Evolutionary conservation across 1,284 basidiomycete species (phyloP).

Genomic region (Melampsora allii-populina): DNA sequence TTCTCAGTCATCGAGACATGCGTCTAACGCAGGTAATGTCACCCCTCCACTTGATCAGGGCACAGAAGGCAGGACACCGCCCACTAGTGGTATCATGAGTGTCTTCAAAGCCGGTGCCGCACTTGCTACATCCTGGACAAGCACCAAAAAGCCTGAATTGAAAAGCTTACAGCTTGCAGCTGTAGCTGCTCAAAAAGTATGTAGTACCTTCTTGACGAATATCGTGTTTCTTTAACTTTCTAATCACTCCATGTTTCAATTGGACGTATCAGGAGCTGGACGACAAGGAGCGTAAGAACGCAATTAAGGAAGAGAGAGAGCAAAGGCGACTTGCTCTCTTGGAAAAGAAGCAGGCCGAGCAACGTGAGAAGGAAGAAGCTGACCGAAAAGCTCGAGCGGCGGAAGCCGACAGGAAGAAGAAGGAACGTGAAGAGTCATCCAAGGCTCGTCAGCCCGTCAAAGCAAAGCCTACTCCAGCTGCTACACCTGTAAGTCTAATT

Average conservation of each 20-base stretch:
- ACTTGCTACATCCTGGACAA: constrained; percentile 39
- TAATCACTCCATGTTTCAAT: constrained; percentile 10
- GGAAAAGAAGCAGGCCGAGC: constrained; percentile 56
- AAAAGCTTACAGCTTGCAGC: constrained; percentile 80
- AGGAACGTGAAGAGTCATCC: constrained; percentile 22
- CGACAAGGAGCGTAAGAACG: constrained; percentile 72
- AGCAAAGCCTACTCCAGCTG: constrained; percentile 22
- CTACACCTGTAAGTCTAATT: constrained; percentile 19
- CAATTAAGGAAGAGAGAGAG: constrained; percentile 72
- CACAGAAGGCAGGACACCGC: constrained; percentile 9
- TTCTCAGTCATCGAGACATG: constrained; percentile 3
- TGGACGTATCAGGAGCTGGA: constrained; percentile 68
- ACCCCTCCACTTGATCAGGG: background rate
- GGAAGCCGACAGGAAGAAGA: constrained; percentile 60
- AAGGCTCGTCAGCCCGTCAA: constrained; percentile 22
- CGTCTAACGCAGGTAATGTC: background rate
- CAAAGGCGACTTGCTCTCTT: constrained; percentile 65
- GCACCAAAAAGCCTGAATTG: constrained; percentile 55
- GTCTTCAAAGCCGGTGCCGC: constrained; percentile 42
- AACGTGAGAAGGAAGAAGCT: constrained; percentile 74
- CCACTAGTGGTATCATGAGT: constrained; percentile 22
- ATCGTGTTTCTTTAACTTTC: background rate
- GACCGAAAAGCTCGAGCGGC: constrained; percentile 54
- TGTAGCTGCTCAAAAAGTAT: constrained; percentile 75
- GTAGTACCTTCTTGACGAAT: constrained; percentile 32